phyloP scores from a whole-genome alignment of 768 basidiomycete genomes.

The Leucocoprinus sp. region DNA sequence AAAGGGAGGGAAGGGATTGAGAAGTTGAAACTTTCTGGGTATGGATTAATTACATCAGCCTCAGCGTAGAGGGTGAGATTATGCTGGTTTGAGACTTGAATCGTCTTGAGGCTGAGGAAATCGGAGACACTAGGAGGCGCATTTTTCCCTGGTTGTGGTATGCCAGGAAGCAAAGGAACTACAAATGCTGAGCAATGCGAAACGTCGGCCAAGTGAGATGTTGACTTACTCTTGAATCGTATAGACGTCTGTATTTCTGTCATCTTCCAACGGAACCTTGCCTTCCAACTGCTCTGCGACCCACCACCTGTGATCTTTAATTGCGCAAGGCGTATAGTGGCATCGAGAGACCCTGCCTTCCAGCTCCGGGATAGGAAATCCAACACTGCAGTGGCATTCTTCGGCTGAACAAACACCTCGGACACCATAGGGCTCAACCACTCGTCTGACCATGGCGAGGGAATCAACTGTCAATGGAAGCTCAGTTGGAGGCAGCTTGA shows the following conservation, averaged over 20 bases:
- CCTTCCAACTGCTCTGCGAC: slow-evolving; percentile 40
- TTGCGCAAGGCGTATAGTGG: slow-evolving; percentile 34
- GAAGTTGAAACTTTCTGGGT: slow-evolving; percentile 39
- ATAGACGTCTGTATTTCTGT: slow-evolving; percentile 38
- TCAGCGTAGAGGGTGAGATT: slow-evolving; percentile 38
- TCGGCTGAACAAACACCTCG: slow-evolving; percentile 42
- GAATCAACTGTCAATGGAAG: slow-evolving; percentile 48
- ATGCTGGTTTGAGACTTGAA: slow-evolving; percentile 30
- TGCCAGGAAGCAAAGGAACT: slow-evolving; percentile 62
- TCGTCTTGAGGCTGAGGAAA: slow-evolving; percentile 52
- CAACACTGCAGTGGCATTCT: slow-evolving; percentile 37
- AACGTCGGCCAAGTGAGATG: neutral
- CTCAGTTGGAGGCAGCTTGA: slow-evolving; percentile 42
- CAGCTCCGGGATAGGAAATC: slow-evolving; percentile 53
- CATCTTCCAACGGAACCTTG: slow-evolving; percentile 29
- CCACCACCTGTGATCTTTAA: slow-evolving; percentile 46
- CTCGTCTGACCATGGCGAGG: slow-evolving; percentile 34
- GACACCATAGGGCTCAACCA: slow-evolving; percentile 54
- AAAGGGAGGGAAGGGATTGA: slow-evolving; percentile 56
- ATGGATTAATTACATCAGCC: slow-evolving; percentile 53
- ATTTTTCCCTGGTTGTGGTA: slow-evolving; percentile 50
- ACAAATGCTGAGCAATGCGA: slow-evolving; percentile 5
- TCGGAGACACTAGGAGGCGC: slow-evolving; percentile 47
- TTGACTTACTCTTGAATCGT: slow-evolving; percentile 44
- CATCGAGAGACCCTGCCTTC: slow-evolving; percentile 39